phyloP scores from a whole-genome alignment of 352 stramenopile species.

The Pseudoperonospora humuli region DNA sequence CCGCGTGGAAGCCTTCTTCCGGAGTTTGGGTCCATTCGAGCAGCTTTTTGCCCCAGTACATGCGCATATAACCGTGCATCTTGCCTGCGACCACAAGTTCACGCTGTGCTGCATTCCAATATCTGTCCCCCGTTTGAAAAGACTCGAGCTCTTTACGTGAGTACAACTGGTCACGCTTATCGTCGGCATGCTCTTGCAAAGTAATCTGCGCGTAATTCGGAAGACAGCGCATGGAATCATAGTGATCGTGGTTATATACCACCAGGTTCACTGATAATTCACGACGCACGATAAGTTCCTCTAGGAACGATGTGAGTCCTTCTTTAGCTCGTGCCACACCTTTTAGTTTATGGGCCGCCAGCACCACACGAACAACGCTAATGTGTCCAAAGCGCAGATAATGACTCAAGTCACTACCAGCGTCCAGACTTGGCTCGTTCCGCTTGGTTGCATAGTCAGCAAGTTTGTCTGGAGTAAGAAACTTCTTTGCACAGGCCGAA shows the following conservation, averaged over 20 bases:
- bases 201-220: constrained; percentile 89
- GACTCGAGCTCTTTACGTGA: constrained; percentile 86
- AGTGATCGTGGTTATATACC: constrained; percentile 94
- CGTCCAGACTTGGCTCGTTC: constrained; percentile 93
- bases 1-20: constrained; percentile 85
- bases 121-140: constrained; percentile 91
- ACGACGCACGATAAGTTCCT: constrained; percentile 95
- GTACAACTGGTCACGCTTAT: constrained; percentile 89
- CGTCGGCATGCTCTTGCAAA: constrained; percentile 82
- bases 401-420: constrained; percentile 87
- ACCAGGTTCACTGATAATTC: constrained; percentile 97
- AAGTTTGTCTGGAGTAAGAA: constrained; percentile 76
- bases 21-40: constrained; percentile 95
- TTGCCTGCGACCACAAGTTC: constrained; percentile 92
- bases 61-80: constrained; percentile 90
- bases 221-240: constrained; percentile 90
- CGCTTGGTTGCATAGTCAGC: constrained; percentile 61
- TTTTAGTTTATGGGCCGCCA: constrained; percentile 60
- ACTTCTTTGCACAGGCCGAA: constrained; percentile 71
- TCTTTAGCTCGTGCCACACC: constrained; percentile 51
- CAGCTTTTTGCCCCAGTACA: constrained; percentile 99
- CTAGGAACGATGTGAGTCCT: constrained; percentile 90
- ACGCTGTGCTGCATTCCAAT: constrained; percentile 98
- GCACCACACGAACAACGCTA: constrained; percentile 52
- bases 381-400: constrained; percentile 94